Evolutionary conservation across 2,329 filamentous ascomycete genomes (phyloP).

Genomic region (Orbilia quercus): DNA sequence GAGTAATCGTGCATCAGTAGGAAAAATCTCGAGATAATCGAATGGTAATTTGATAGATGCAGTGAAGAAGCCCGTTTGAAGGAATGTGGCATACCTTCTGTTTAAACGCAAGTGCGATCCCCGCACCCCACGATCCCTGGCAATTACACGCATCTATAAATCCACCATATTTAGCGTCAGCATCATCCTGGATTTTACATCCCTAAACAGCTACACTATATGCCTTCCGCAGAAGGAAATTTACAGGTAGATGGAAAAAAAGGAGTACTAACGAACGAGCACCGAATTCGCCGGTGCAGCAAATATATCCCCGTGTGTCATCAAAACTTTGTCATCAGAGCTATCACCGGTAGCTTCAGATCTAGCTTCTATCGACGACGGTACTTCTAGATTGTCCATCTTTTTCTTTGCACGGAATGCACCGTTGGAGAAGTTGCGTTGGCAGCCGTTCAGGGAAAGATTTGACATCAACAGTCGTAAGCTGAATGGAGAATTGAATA

Average conservation of each 20-base stretch:
- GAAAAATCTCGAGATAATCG: too few species aligned
- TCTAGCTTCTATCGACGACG: not conserved
- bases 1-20: too few species aligned
- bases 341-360: not conserved
- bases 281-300: constrained; percentile 37
- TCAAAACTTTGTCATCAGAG: not conserved
- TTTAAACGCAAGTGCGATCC: constrained; percentile 47
- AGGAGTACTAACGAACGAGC: constrained; percentile 49
- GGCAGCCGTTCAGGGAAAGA: not conserved
- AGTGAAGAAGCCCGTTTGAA: not conserved
- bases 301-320: constrained; percentile 45
- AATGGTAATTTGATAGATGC: not conserved
- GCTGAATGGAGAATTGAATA: not conserved
- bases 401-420: not conserved
- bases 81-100: constrained; percentile 21
- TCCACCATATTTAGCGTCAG: too few species aligned
- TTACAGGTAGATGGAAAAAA: too few species aligned
- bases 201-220: not conserved
- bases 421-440: constrained; percentile 39
- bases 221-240: too few species aligned
- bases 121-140: constrained; percentile 49
- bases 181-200: too few species aligned
- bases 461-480: not conserved
- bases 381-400: constrained; percentile 2
- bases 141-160: constrained; percentile 56